Evolutionary conservation across 305 asterid genomes (phyloP).

Genomic region (Salvia sclarea): DNA sequence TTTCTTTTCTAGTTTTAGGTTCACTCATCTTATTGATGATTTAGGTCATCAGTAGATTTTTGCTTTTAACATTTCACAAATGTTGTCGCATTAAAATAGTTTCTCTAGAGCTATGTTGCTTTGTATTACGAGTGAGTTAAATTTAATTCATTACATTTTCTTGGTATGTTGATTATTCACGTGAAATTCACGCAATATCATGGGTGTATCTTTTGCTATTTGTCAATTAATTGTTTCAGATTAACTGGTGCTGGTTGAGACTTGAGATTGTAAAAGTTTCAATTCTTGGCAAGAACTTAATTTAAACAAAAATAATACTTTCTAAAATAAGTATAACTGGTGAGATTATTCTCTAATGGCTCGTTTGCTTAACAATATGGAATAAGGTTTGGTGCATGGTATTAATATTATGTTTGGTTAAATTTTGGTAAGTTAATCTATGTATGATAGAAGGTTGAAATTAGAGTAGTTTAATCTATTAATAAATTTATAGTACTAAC

Average conservation of each 20-base stretch:
- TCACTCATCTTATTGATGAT: constrained; percentile 34
- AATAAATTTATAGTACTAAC: no score
- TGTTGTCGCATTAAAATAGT: not conserved
- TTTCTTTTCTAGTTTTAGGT: constrained; percentile 28
- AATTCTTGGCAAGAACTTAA: not conserved
- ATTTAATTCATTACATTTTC: not conserved
- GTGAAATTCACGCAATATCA: not conserved
- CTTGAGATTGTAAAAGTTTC: not conserved
- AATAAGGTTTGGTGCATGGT: no score
- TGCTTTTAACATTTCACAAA: constrained; percentile 5
- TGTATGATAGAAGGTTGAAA: no score
- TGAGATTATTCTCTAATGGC: not conserved
- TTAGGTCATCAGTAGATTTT: constrained; percentile 32
- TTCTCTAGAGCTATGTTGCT: not conserved
- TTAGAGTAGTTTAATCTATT: no score
- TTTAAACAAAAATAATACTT: no score
- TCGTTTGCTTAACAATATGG: no score
- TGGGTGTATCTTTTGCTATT: not conserved
- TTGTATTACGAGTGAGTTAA: not conserved
- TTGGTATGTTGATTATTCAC: not conserved
- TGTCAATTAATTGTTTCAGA: not conserved
- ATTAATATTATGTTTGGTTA: no score
- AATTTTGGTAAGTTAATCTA: no score
- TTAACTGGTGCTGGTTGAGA: not conserved
- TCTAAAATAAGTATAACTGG: not conserved